Base-by-base conservation (phyloP, 805 yeast genomes). In the Kuraishia floccosa region DNA sequence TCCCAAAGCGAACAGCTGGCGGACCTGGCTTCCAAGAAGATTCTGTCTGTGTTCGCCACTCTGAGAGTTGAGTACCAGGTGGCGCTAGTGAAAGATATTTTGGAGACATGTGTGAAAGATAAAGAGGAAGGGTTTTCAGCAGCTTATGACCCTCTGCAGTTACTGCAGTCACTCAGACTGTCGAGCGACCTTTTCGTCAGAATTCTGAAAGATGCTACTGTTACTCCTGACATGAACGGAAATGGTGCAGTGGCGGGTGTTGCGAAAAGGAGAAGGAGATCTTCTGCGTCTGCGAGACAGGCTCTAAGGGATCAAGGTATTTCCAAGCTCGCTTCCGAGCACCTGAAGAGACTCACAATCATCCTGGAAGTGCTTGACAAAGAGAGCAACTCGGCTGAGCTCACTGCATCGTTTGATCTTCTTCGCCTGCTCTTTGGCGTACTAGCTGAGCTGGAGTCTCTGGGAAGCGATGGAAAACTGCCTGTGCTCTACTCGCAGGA, bases 401-500 rank as follows among this genome's bases (percentile, higher is more conserved):
- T 50, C 33, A 30, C 36, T 7, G 49, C 54, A 4, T 47, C 58
- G 5, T 41, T 47, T 27, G 63, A 56, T 30, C 54, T 71, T 35
- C 48, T 65, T 31, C 50, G 52, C 22, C 28, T 48, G n/a, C 36
- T 56, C 9, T 76, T 82, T 56, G 68, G 68, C 39, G 60, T 78
- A 23, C 58, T 82, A 30, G 72, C 83, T 31, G 91, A 82, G 49
- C 59, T 81, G 40, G 91, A 82, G 49, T 76, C 94, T 18, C 63
- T 91, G 29, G 95, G 94, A 27, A 76, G 74, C 39, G 97, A 87
- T 49, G 94, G 95, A 25, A 84, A 85, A 35, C 60, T 91, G 38
- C 95, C 98, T 4, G 89, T 89, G 4, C 62, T 83, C 27, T 89
- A 87, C 43, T 79, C 94, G 1, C 94, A 91, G 56, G 96, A 91